phyloP scores from a whole-genome alignment of 306 rosid genomes.

The Fragaria vesca region DNA sequence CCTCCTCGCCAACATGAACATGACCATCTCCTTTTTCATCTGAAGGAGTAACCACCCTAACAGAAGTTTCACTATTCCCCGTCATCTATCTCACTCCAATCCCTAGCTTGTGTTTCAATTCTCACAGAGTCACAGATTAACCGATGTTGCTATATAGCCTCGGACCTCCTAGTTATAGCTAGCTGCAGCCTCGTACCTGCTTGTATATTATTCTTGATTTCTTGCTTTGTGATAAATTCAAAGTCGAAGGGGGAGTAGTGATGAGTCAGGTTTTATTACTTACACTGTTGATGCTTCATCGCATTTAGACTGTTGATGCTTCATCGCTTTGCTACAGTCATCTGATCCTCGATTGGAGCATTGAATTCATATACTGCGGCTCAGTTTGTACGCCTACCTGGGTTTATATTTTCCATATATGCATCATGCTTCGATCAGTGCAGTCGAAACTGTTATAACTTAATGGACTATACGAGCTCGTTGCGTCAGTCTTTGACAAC shows the following conservation, averaged over 20 bases:
- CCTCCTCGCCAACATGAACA: background rate
- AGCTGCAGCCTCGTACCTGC: background rate
- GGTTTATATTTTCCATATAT: background rate
- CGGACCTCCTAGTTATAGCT: background rate
- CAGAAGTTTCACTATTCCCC: background rate
- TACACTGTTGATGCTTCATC: background rate
- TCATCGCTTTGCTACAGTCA: background rate
- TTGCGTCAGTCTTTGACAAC: background rate
- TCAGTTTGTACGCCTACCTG: too few species aligned
- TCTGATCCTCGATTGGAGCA: background rate
- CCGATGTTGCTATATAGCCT: background rate
- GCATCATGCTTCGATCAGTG: background rate
- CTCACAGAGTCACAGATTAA: background rate
- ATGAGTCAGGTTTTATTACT: background rate
- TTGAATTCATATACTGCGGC: too few species aligned
- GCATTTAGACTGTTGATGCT: background rate
- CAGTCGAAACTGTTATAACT: background rate
- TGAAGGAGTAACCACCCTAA: background rate
- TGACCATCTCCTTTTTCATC: background rate
- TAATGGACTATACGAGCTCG: background rate
- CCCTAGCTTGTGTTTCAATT: background rate
- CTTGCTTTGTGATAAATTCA: background rate
- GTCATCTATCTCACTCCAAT: conserved; percentile 3
- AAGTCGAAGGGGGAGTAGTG: background rate
- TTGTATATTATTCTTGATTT: background rate